Base-by-base conservation (phyloP, 495 filamentous ascomycete species). In the Penicillium pancosmium region DNA sequence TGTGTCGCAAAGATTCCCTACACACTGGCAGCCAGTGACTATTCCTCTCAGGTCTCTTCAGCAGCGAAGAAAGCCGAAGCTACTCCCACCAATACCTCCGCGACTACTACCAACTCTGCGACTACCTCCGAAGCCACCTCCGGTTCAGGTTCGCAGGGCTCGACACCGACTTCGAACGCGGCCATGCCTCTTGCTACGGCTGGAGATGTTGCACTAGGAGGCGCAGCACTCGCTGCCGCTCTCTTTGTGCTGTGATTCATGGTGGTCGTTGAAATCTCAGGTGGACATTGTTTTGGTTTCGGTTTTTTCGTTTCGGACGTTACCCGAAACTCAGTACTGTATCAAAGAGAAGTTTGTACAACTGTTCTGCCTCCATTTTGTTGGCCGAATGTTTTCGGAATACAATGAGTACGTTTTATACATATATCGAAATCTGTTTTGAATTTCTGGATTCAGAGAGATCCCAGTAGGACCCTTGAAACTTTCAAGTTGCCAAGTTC, bases 31-130 rank as follows among this genome's bases (percentile, higher is more conserved):
- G 63, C 63, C 5, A 65, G 55, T 36, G 56, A 65, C 34, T 65
- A 65, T 16, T 65, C 63, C 13, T 46, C 35, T 18, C 63, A 53
- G 52, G 63, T 65, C 18, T 65, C 63, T 25, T 62, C 59, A 23
- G 63, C 63, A 21, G 36, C 55, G 9, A 49, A 16, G 2, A 56
- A 56, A 35, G 50, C 55, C 21, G 59, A 23, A 7, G 63, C 63
- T 40, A 55, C 57, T 54, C 36, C 36, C 11, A 56, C 27, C 2
- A 54, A 40, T 13, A 16, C 52, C 41, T 49, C 52, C 2, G 9
- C 59, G 5, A 62, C 47, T 0, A 57, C 27, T 5, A 46, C 50
- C 2, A 50, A 16, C n/a, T 18, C 41, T 16, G 33, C 27, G 23
- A 44, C 50, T 1, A 16, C 43, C 25, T 47, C 52, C 18, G 12